phyloP scores from a whole-genome alignment of 2,329 filamentous ascomycete genomes.

The Hypoxylon sp. region DNA sequence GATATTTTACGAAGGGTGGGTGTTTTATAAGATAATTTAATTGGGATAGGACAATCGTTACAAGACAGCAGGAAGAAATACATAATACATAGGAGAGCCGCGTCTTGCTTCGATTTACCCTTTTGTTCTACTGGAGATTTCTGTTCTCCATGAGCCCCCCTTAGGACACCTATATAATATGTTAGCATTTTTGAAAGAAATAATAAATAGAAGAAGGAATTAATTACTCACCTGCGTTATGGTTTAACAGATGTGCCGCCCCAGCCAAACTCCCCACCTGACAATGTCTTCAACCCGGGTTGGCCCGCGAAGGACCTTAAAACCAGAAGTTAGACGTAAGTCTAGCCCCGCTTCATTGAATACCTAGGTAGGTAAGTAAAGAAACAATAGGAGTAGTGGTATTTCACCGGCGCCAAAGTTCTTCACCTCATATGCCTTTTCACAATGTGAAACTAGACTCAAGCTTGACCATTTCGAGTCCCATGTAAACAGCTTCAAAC shows the following conservation, averaged over 20 bases:
- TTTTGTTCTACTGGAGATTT: constrained; percentile 13
- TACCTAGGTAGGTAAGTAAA: constrained; percentile 1
- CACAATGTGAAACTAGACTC: too few species aligned
- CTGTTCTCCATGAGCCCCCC: constrained; percentile 2
- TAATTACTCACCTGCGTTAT: background rate
- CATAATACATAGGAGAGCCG: background rate
- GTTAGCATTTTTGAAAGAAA: background rate
- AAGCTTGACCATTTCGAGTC: too few species aligned
- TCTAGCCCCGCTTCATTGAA: constrained; percentile 6
- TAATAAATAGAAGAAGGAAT: background rate
- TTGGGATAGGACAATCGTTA: too few species aligned
- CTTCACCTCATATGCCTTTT: constrained; percentile 5
- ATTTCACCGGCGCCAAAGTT: constrained; percentile 9
- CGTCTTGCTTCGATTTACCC: constrained; percentile 1
- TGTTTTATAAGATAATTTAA: constrained; percentile 48
- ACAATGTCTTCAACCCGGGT: constrained; percentile 55
- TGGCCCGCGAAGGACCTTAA: constrained; percentile 53
- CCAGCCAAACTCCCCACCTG: constrained; percentile 45
- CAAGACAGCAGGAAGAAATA: too few species aligned
- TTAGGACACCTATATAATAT: background rate
- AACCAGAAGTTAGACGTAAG: constrained; percentile 14
- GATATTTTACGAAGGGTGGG: constrained; percentile 71
- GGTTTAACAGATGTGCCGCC: constrained; percentile 6
- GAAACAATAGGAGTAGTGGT: constrained; percentile 10
- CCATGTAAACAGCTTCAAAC: too few species aligned